phyloP scores from a whole-genome alignment of 2,329 filamentous ascomycete genomes.

The Pseudogymnoascus sp. region DNA sequence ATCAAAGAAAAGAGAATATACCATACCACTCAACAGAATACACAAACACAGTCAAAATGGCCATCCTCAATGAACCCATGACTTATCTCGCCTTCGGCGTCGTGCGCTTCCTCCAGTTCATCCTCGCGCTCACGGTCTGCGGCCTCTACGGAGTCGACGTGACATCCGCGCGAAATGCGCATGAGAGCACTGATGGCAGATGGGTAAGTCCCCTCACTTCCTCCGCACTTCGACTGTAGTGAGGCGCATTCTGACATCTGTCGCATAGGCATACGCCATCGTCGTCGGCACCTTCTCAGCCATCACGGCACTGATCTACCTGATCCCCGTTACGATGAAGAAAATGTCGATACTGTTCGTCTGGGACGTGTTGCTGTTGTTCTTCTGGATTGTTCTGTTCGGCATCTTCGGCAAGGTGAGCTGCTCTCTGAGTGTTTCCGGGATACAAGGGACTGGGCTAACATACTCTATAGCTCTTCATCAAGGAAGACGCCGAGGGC shows the following conservation, averaged over 20 bases:
- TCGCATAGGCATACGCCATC: conserved; percentile 57
- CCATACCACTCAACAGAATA: not conserved
- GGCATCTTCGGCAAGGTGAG: conserved; percentile 66
- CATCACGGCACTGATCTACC: conserved; percentile 55
- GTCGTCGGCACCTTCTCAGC: conserved; percentile 59
- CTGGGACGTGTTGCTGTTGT: conserved; percentile 64
- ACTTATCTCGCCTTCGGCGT: conserved; percentile 48
- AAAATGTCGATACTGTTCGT: conserved; percentile 44
- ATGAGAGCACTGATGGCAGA: conserved; percentile 51
- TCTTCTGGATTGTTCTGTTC: conserved; percentile 76
- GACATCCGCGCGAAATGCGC: conserved; percentile 40
- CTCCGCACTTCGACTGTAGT: not conserved
- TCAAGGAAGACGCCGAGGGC: conserved; percentile 57
- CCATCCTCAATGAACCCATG: conserved; percentile 19
- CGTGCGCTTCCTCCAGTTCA: conserved; percentile 68
- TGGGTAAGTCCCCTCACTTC: conserved; percentile 47
- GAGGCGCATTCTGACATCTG: not conserved
- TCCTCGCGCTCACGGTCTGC: conserved; percentile 66
- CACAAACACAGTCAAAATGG: not conserved
- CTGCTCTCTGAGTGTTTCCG: not conserved
- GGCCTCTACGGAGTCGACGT: conserved; percentile 72
- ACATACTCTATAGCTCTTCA: conserved; percentile 49
- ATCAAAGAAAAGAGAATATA: not conserved
- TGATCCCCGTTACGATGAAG: conserved; percentile 52
- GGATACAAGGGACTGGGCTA: not conserved